Conservation (phyloP, 129 eudicot genomes). For the Tanacetum coccineum region DNA sequence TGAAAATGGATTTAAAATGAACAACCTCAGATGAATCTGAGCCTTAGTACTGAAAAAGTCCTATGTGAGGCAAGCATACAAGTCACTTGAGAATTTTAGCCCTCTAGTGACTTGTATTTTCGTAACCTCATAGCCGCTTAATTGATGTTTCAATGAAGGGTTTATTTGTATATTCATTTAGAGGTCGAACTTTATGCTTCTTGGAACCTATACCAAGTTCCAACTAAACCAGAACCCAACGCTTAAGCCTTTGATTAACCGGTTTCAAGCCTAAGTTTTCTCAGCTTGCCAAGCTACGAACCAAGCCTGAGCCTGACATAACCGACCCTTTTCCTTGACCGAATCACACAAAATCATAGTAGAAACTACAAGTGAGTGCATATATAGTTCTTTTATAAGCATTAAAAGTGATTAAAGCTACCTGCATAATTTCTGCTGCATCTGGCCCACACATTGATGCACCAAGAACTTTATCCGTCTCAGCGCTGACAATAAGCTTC, state of each 20-base stretch:
- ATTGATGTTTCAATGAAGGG: too few species aligned
- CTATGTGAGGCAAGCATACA: too few species aligned
- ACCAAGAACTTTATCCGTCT: constrained; percentile 93
- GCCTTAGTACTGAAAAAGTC: too few species aligned
- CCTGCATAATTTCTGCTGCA: constrained; percentile 98
- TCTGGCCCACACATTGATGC: constrained; percentile 99
- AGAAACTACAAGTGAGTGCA: background rate
- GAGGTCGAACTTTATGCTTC: too few species aligned
- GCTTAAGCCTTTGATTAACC: background rate
- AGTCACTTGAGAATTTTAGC: too few species aligned
- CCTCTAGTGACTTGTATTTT: too few species aligned
- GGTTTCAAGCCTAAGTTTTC: too few species aligned
- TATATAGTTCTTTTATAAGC: background rate
- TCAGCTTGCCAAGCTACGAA: constrained; percentile 2
- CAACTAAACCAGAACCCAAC: background rate
- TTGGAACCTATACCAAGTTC: background rate
- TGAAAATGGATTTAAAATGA: too few species aligned
- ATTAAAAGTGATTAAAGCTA: constrained; percentile 21
- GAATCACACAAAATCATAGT: background rate
- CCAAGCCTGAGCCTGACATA: background rate
- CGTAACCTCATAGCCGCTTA: background rate
- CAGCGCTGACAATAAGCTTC: constrained; percentile 90
- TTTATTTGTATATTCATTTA: too few species aligned
- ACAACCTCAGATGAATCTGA: too few species aligned
- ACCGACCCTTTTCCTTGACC: background rate